Base-by-base conservation (phyloP, 768 basidiomycete genomes). In the Termitomyces sp. region DNA sequence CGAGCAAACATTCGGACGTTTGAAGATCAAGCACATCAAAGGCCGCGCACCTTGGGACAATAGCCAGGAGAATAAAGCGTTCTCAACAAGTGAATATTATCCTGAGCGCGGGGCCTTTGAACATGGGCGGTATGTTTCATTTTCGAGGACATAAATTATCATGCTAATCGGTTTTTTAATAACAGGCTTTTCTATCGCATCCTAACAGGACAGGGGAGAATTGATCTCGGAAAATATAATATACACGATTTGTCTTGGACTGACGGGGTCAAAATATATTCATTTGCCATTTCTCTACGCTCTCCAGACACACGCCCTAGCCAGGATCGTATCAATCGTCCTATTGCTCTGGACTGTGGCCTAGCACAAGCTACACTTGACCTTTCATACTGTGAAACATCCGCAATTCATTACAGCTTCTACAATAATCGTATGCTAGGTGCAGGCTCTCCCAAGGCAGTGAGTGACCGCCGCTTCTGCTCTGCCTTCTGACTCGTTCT, bases 31-130 rank as follows among this genome's bases (percentile, higher is more conserved):
- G 46, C 58, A 66, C 0, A 66, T 67, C 14, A 74, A 78, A 57
- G 67, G 69, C 19, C 66, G 69, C 30, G 43, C 64, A 14, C 54
- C 59, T 1, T 67, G 62, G 5, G 80, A 79, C 37, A 72, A 73
- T 37, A 78, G 79, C 50, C 71, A 74, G 47, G 73, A 75, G 1
- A 81, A 80, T 48, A 67, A 71, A 17, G 66, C 69, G 0, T 80
- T 72, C 51, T 50, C 60, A 23, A 50, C 59, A 12, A 62, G 60
- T 1, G 62, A 64, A 1, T 50, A 64, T 1, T 64, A 68, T 6
- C 44, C 64, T 9, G 63, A 67, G 40, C 72, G 81, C 8, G 77
- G 64, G 3, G 66, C 68, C 8, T 82, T 79, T 65, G 81, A 82
- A 51, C 76, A 80, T 45, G 77, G 79, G 46, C 72, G 80, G 78